Conservation (phyloP, 768 basidiomycete genomes). For the Lanmaoa rubissima region DNA sequence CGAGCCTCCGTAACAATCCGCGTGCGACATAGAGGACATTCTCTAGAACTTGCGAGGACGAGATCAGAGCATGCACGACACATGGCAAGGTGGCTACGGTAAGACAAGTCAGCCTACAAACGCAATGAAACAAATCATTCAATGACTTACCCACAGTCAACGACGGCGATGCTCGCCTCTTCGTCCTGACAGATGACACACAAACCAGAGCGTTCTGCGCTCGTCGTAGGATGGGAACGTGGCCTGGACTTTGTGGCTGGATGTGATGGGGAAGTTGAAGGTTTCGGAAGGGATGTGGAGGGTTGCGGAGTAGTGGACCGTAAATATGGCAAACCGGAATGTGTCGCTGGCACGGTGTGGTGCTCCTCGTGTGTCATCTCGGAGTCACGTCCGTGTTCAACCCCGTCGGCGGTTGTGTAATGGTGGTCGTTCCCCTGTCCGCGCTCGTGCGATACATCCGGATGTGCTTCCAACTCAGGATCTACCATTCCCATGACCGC, state of each 20-base stretch:
- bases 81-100: constrained; percentile 71
- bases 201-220: constrained; percentile 65
- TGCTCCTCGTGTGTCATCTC: constrained; percentile 7
- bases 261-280: constrained; percentile 32
- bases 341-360: not conserved
- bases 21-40: constrained; percentile 90
- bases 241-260: constrained; percentile 36
- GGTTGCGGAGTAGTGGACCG: constrained; percentile 15
- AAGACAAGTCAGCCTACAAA: not conserved
- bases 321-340: not conserved
- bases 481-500: constrained; percentile 13
- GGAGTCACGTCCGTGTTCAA: not conserved
- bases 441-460: constrained; percentile 2
- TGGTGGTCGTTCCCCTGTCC: not conserved
- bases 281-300: constrained; percentile 18
- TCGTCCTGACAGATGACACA: constrained; percentile 95
- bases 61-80: constrained; percentile 77
- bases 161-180: constrained; percentile 89
- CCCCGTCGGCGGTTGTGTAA: not conserved
- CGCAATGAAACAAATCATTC: not conserved
- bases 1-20: constrained; percentile 82
- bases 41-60: constrained; percentile 73
- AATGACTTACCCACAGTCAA: constrained; percentile 83
- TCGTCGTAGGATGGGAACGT: constrained; percentile 25
- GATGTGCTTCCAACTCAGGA: constrained; percentile 14